A percentile compares a stretch with the other conserved stretches of the same genome.
phyloP scores from a whole-genome alignment of 148 eudicot species.

The Chenopodium suecicum region DNA sequence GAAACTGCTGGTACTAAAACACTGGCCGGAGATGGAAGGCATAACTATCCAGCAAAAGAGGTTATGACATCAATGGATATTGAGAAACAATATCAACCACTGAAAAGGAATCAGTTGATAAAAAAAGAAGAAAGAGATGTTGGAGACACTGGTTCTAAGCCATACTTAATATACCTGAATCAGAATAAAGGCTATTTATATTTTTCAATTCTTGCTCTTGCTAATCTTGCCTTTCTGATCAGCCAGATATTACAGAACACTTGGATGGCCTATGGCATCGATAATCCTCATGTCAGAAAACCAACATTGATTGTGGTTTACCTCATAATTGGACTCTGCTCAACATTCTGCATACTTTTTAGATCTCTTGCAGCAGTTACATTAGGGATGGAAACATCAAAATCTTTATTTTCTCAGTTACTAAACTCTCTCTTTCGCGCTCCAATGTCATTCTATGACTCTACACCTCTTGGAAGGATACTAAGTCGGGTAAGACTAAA shows the following conservation, averaged over 20 bases:
- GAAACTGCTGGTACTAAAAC: conserved; percentile 71
- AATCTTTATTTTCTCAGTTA: conserved; percentile 60
- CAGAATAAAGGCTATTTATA: conserved; percentile 58
- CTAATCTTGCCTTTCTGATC: conserved; percentile 45
- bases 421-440: conserved; percentile 74
- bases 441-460: conserved; percentile 89
- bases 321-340: conserved; percentile 54
- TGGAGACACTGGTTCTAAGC: conserved; percentile 74
- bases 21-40: conserved; percentile 36
- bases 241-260: conserved; percentile 71
- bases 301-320: conserved; percentile 62
- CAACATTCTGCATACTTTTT: conserved; percentile 36
- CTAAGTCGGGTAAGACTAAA: conserved; percentile 59
- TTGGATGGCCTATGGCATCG: conserved; percentile 90
- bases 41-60: conserved; percentile 34
- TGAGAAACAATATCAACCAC: conserved; percentile 28
- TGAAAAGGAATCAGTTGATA: conserved; percentile 60
- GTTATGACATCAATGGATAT: conserved; percentile 16
- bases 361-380: conserved; percentile 52
- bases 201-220: conserved; percentile 41
- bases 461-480: conserved; percentile 93
- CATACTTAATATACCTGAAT: conserved; percentile 63
- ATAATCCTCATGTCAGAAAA: conserved; percentile 48
- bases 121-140: conserved; percentile 76
- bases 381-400: conserved; percentile 66